Conservation (phyloP, 345 rosid species). For the Heritiera littoralis region DNA sequence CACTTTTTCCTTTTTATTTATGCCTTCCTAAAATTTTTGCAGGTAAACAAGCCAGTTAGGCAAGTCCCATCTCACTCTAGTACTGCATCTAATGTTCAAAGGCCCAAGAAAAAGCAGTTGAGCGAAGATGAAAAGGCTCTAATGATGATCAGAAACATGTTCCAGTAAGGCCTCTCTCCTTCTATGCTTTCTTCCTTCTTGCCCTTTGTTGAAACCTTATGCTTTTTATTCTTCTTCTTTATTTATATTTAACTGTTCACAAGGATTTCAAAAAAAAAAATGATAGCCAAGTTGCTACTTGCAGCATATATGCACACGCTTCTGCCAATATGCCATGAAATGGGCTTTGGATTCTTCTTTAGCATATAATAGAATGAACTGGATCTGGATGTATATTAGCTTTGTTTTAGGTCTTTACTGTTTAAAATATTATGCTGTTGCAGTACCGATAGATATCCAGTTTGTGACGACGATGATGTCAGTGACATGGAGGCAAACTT, state of each 20-base stretch:
- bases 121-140: conserved; percentile 22
- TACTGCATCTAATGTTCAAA: conserved; percentile 1
- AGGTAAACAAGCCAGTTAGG: conserved; percentile 6
- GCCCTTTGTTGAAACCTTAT: background rate
- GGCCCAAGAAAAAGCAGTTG: conserved; percentile 16
- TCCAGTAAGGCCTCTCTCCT: conserved; percentile 11
- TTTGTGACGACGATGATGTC: conserved; percentile 50
- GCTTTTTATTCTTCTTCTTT: background rate
- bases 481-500: conserved; percentile 86
- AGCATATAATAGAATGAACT: background rate
- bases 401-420: conserved; percentile 23
- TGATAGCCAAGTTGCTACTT: background rate
- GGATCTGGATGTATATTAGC: background rate
- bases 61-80: background rate
- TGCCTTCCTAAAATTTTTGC: background rate
- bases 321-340: background rate
- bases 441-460: conserved; percentile 42
- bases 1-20: background rate
- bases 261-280: background rate
- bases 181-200: background rate
- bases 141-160: conserved; percentile 21
- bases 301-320: background rate
- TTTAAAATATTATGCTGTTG: conserved; percentile 16
- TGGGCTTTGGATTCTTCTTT: background rate
- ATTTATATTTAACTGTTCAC: background rate